Conservation (phyloP, 1,139 yeast genomes). For the Sugiyamaella xylanicola region DNA sequence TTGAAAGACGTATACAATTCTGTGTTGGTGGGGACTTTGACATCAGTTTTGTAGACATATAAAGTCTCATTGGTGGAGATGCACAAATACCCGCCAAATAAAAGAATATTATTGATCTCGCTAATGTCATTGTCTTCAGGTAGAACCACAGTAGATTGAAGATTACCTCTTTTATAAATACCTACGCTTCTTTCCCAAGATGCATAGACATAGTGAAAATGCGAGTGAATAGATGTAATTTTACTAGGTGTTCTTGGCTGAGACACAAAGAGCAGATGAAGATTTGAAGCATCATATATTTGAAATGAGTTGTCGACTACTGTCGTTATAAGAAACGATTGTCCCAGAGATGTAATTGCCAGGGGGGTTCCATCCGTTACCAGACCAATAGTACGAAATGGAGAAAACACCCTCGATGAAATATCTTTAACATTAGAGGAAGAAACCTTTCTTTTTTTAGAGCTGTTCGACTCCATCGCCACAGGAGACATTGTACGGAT, state of each 20-base stretch:
- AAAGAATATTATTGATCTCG: conserved; percentile 47
- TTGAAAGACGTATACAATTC: conserved; percentile 67
- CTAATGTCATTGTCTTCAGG: conserved; percentile 37
- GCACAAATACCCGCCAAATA: conserved; percentile 81
- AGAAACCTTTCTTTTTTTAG: conserved; percentile 5
- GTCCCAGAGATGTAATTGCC: conserved; percentile 86
- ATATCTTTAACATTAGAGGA: background rate
- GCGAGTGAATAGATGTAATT: conserved; percentile 75
- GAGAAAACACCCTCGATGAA: conserved; percentile 23
- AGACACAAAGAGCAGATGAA: conserved; percentile 85
- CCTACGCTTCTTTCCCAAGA: conserved; percentile 74
- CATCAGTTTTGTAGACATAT: conserved; percentile 61
- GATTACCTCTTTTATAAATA: conserved; percentile 77
- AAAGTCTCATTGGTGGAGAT: conserved; percentile 59
- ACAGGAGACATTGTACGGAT: conserved; percentile 15
- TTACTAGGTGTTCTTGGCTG: conserved; percentile 70
- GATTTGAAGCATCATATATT: conserved; percentile 87
- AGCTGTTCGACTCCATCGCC: conserved; percentile 1
- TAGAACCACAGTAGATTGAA: conserved; percentile 57
- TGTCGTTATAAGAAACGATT: conserved; percentile 84
- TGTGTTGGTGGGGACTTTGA: conserved; percentile 42
- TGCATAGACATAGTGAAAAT: conserved; percentile 82
- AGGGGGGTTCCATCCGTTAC: conserved; percentile 72
- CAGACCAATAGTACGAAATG: conserved; percentile 43
- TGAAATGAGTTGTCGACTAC: conserved; percentile 90